Evolutionary conservation across 768 basidiomycete species (phyloP), one percentile per base, ranked within the genome.

Genomic region (Strobilomyces confusus): DNA sequence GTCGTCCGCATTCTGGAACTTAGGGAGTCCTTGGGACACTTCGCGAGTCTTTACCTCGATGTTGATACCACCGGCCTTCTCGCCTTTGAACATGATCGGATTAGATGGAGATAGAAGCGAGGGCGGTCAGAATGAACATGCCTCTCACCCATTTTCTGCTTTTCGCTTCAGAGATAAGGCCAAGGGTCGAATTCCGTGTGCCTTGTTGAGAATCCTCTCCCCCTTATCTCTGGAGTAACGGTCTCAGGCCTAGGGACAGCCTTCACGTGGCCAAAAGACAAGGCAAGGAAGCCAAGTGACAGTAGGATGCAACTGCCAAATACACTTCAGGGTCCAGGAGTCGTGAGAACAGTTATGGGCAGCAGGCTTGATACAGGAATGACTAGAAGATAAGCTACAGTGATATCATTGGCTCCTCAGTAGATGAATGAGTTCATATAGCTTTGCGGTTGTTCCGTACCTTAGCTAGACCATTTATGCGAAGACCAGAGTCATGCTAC

Each of bases 1-100:
- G 64, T 87, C 74, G 60, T 89, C 86, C 15, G 74, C 75, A 57
- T 76, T 72, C 38, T 58, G 63, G n/a, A 67, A n/a, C 4, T 54
- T 52, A 7, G 60, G 57, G 26, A 69, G 52, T 14, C 48, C 49
- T 22, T 49, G 53, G 19, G 55, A 40, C n/a, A 54, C 36, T 8
- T 40, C 46, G 48, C 51, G 20, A 17, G 58, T 57, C 36, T 64
- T 41, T 14, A 60, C 38, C 15, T 55, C 41, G 23, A 56, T 41
- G 14, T 55, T 29, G 6, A 46, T 15, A 7, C 50, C 45, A 2
- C 40, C 37, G 6, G 23, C 41, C 49, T 69, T 66, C 50, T 69
- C 58, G 49, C 48, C 59, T 51, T 59, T 59, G 26, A 49, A 38
- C 63, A 69, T 61, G 30, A 5, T 60, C 25, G 19, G 42, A 20